Conservation (phyloP, 2,329 filamentous ascomycete species). For the Amylocarpus encephaloides region DNA sequence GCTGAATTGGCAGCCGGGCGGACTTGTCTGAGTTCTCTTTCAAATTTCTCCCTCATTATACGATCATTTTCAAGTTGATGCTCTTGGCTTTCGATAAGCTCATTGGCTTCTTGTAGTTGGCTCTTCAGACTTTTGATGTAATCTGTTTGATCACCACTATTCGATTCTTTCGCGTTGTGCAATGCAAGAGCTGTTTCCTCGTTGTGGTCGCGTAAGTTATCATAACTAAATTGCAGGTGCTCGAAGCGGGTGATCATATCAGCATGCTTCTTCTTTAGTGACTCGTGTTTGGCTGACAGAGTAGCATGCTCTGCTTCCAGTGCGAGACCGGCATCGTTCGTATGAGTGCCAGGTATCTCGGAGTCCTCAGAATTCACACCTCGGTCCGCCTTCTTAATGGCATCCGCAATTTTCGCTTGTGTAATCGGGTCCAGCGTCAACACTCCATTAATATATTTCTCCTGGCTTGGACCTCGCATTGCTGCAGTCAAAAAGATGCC, state of each 20-base stretch:
- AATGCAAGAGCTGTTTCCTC: slow-evolving; percentile 49
- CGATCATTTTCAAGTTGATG: slow-evolving; percentile 52
- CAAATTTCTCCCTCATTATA: slow-evolving; percentile 37
- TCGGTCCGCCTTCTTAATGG: slow-evolving; percentile 21
- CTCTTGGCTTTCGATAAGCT: slow-evolving; percentile 66
- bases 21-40: slow-evolving; percentile 44
- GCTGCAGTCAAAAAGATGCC: slow-evolving; percentile 50
- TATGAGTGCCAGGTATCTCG: neutral
- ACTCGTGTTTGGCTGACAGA: slow-evolving; percentile 43
- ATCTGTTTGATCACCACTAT: slow-evolving; percentile 47
- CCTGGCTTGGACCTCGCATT: slow-evolving; percentile 51
- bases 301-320: slow-evolving; percentile 43
- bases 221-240: slow-evolving; percentile 54
- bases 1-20: slow-evolving; percentile 41
- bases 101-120: slow-evolving; percentile 59
- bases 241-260: slow-evolving; percentile 55
- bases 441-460: slow-evolving; percentile 45
- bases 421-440: slow-evolving; percentile 35
- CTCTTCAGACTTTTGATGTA: slow-evolving; percentile 48
- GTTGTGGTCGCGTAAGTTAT: slow-evolving; percentile 48
- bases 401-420: slow-evolving; percentile 35
- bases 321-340: slow-evolving; percentile 30
- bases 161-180: slow-evolving; percentile 29
- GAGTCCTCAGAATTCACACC: neutral
- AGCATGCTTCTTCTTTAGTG: slow-evolving; percentile 49